Evolutionary conservation across 495 filamentous ascomycete species (phyloP).

Genomic region (Aspergillus incahuasiensis): DNA sequence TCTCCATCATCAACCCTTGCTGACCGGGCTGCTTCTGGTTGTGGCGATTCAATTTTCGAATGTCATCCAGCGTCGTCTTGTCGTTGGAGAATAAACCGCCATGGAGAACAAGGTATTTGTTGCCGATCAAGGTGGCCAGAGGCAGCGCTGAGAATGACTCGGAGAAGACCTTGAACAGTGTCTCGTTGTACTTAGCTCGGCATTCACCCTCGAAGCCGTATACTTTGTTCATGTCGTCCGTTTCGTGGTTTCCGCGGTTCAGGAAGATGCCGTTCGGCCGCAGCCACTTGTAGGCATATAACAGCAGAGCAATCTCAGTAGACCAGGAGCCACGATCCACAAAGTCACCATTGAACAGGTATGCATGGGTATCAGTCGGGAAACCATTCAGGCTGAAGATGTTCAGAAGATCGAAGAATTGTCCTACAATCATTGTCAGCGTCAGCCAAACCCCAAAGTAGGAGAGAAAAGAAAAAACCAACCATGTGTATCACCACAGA

Average conservation of each 20-base stretch:
- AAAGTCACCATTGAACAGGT: conserved; percentile 99
- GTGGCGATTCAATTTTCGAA: conserved; percentile 87
- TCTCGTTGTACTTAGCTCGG: conserved; percentile 95
- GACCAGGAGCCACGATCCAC: conserved; percentile 98
- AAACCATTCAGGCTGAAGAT: conserved; percentile 89
- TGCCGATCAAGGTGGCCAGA: conserved; percentile 85
- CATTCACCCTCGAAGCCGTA: conserved; percentile 99
- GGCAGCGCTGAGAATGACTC: conserved; percentile 96
- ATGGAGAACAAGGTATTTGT: conserved; percentile 89
- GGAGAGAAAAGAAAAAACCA: conserved; percentile 20
- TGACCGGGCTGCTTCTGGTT: conserved; percentile 95
- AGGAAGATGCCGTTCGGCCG: conserved; percentile 84
- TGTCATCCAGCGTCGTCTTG: conserved; percentile 85
- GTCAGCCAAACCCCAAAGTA: conserved; percentile 7
- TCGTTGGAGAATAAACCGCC: conserved; percentile 98
- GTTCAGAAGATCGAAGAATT: conserved; percentile 96
- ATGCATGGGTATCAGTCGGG: conserved; percentile 78
- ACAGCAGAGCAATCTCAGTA: conserved; percentile 85
- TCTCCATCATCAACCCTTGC: conserved; percentile 98
- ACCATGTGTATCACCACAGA: conserved; percentile 98
- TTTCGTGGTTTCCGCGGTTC: conserved; percentile 98
- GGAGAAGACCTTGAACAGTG: conserved; percentile 94
- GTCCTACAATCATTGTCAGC: conserved; percentile 48
- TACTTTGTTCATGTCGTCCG: conserved; percentile 98
- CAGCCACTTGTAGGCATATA: conserved; percentile 97